Evolutionary conservation across 495 filamentous ascomycete genomes (phyloP), one percentile per base, ranked within the genome.

Genomic region (Trichoderma reesei): DNA sequence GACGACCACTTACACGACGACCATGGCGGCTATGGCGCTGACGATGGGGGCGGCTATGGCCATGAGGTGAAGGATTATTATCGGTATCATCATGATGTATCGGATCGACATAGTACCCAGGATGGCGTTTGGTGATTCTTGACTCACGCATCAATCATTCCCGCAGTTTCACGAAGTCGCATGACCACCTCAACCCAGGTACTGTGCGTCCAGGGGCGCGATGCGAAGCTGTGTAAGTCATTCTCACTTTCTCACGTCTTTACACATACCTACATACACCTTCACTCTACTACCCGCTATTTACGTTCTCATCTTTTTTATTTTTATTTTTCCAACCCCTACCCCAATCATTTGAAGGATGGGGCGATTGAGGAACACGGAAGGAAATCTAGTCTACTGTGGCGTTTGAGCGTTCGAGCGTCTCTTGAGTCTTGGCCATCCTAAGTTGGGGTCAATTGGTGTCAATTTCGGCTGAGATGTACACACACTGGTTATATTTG

Each of bases 1-100:
- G 79, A 81, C 66, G 77, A 80, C 44, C 76, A 81, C 59, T 71
- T 71, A n/a, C 62, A 59, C 38, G 68, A 72, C 38, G 72, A 73
- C 48, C 69, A 69, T 36, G 26, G 26, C 2, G 26, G 31, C 3
- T 56, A 33, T 26, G 26, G 51, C 16, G 51, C 7, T 56, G 51
- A 56, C 11, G 51, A 56, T 56, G 20, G 0, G 13, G 31, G 26
- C 31, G 31, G 51, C 18, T 56, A 56, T n/a, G 18, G 51, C 51
- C 51, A 56, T 3, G 51, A 56, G 11, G 11, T 34, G 51, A 56
- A 56, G 18, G 51, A 56, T 33, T 56, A 56, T n/a, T 56, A 33
- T 34, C 20, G 26, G 1, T 33, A 56, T 56, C 51, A 56, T 4
- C 18, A 18, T 48, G 51, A 56, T 31, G 31, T 33, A 3, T 56